Conservation (phyloP, 2,329 filamentous ascomycete genomes). For the Fusarium cicatricum region DNA sequence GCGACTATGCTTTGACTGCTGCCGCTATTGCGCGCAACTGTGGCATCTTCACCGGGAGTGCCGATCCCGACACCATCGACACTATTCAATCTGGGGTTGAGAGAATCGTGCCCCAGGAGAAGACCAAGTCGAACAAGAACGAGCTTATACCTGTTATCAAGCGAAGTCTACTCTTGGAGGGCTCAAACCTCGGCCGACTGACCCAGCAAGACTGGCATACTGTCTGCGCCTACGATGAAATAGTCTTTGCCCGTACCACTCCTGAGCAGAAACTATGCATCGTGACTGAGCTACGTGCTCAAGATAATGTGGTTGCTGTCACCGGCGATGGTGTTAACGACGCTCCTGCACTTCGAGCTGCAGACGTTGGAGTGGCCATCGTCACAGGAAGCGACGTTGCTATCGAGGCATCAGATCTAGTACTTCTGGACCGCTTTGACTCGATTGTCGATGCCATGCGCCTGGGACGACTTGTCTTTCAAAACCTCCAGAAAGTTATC, state of each 20-base stretch:
- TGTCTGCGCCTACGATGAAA: conserved; percentile 60
- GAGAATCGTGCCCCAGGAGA: conserved; percentile 16
- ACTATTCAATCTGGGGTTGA: conserved; percentile 18
- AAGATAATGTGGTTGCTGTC: conserved; percentile 70
- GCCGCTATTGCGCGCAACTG: conserved; percentile 72
- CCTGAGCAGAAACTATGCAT: conserved; percentile 77
- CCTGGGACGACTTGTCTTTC: conserved; percentile 51
- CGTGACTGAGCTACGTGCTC: conserved; percentile 70
- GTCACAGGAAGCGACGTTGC: conserved; percentile 71
- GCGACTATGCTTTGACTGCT: conserved; percentile 63
- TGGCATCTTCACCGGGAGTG: conserved; percentile 65
- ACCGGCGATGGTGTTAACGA: conserved; percentile 79
- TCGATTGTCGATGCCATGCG: conserved; percentile 73
- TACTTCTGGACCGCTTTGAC: conserved; percentile 75
- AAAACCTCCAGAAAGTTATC: conserved; percentile 54
- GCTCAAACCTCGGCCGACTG: conserved; percentile 65
- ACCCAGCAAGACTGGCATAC: conserved; percentile 57
- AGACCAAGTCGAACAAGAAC: conserved; percentile 19
- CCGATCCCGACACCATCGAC: conserved; percentile 51
- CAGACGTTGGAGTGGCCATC: conserved; percentile 75
- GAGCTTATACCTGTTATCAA: conserved; percentile 8
- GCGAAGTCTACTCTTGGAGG: conserved; percentile 54
- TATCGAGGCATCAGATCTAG: conserved; percentile 70
- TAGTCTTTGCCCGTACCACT: conserved; percentile 74
- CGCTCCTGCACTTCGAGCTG: conserved; percentile 70